phyloP scores from a whole-genome alignment of 139 green algal species.

The Chlamydomonas applanata region DNA sequence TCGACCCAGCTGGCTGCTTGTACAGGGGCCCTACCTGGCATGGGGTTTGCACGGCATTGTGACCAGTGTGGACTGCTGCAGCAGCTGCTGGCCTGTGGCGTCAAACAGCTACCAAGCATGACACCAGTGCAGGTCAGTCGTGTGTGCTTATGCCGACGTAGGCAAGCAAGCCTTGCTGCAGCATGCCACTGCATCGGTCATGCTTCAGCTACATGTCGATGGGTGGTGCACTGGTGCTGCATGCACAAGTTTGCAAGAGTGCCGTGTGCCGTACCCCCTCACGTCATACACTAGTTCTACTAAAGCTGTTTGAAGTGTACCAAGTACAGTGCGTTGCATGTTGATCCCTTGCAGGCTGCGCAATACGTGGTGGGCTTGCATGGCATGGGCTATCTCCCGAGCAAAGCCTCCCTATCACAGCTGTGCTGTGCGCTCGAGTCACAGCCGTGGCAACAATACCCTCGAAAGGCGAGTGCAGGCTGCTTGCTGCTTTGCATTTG shows the following conservation, averaged over 20 bases:
- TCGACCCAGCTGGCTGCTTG: neutral
- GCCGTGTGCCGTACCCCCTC: no score
- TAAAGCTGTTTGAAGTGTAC: no score
- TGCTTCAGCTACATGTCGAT: no score
- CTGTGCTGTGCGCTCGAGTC: neutral
- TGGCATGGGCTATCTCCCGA: constrained; percentile 3
- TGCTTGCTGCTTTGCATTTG: no score
- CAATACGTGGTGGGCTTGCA: neutral
- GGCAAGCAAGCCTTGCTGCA: no score
- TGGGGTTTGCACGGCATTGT: neutral
- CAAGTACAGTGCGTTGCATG: no score
- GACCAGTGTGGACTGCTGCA: constrained; percentile 9
- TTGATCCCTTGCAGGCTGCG: neutral
- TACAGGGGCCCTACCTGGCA: neutral
- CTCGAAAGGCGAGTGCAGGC: neutral
- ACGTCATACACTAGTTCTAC: no score
- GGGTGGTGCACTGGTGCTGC: no score
- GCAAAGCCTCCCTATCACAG: neutral
- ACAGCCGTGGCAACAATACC: neutral
- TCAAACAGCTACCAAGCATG: neutral
- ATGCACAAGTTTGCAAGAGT: no score
- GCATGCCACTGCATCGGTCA: no score
- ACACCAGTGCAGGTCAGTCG: neutral
- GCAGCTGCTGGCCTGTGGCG: neutral
- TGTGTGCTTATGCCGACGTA: no score